A percentile compares a stretch with the other conserved stretches of the same genome.
These are phyloP conservation scores for Stachybotrys chartarum DNA, from an alignment of 2,329 filamentous ascomycete species.

Conservation along the genomic window DNA sequence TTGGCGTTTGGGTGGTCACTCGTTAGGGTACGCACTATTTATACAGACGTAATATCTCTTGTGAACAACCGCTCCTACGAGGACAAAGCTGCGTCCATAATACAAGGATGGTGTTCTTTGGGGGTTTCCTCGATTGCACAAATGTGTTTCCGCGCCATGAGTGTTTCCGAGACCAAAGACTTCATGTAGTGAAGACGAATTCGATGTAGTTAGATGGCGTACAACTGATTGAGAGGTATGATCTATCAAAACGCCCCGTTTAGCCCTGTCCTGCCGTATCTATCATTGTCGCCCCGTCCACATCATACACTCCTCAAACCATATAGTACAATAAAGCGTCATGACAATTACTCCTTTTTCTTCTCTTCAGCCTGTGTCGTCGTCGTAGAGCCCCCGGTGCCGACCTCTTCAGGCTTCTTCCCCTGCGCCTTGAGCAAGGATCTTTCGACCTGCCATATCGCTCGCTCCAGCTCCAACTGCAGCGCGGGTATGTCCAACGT, in stretches of 20 bases:
- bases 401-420: slow-evolving; percentile 9
- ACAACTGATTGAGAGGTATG: background rate
- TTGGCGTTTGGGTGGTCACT: slow-evolving; percentile 17
- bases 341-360: slow-evolving; percentile 5
- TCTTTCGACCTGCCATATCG: slow-evolving; percentile 64
- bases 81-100: background rate
- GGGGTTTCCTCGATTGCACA: background rate
- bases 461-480: slow-evolving; percentile 65
- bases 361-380: slow-evolving; percentile 4
- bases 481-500: slow-evolving; percentile 62
- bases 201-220: background rate
- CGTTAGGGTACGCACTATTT: background rate
- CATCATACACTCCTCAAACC: background rate
- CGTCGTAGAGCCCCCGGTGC: background rate
- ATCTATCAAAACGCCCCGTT: background rate
- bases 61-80: background rate
- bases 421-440: slow-evolving; percentile 23
- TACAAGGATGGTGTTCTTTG: background rate
- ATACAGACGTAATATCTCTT: background rate
- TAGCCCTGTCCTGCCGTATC: slow-evolving; percentile 5
- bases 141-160: no score
- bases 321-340: background rate
- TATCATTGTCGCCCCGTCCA: slow-evolving; percentile 1
- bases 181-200: no score
- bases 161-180: no score